Evolutionary conservation across 768 basidiomycete genomes (phyloP), one percentile per base, ranked within the genome.

Genomic region (Mycena kentingensis): DNA sequence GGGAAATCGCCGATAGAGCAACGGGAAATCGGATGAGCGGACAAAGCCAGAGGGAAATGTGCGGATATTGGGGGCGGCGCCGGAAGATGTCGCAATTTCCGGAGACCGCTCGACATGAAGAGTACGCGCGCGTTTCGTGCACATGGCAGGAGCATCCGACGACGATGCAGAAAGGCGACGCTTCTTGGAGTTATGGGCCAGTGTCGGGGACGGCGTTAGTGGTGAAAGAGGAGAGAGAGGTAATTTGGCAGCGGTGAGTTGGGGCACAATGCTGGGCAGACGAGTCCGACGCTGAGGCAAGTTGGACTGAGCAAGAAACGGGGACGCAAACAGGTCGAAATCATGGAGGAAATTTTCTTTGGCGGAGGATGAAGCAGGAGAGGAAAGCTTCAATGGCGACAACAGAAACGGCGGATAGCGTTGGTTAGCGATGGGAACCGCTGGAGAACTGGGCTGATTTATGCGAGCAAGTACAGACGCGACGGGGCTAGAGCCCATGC

Each of bases 1-100:
- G 5, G 87, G 85, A 63, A 88, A 92, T 7, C 82, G 80, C 49
- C 85, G 71, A 65, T 92, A 92, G 55, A 88, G 79, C 18, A 84
- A 76, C 34, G 83, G 68, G 61, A 84, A 89, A 26, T 70, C 67
- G 2, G 71, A 54, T 21, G 79, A 73, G 42, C 78, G 71, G 35
- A 77, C 70, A 46, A 88, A 59, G 37, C 66, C 38, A 7, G 70
- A 52, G 2, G 85, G 84, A 47, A 90, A 77, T 7, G 72, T 75
- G 49, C 89, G 80, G 18, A 60, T 71, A 10, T 72, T 67, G 60
- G 67, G 69, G 25, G 55, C 47, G 2, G 59, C n/a, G 24, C 18
- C 42, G 27, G 5, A 19, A 18, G 7, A 37, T 29, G 28, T 46
- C 45, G 29, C 52, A 44, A 11, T 46, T 29, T 12, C 31, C 35